Base-by-base conservation (phyloP, 164 flowering plant genomes). In the Dillenia suffruticosa region DNA sequence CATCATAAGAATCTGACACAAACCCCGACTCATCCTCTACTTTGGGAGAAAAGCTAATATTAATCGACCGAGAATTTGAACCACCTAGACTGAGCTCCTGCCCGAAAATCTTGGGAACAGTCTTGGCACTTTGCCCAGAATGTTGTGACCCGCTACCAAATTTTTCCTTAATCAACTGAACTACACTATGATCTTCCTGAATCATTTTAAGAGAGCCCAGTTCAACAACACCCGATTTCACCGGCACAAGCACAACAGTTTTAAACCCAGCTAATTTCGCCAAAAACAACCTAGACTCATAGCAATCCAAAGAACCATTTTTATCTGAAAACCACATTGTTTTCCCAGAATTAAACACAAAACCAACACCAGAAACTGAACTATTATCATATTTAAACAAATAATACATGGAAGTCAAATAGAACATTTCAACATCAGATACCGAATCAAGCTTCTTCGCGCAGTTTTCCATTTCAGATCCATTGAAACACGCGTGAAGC, bases 191-290 rank as follows among this genome's bases (percentile, higher is more conserved):
- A 24, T 88, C 87, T 74, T 92, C 96, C 0, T 81, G 73, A 15
- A 83, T 63, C 8, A 66, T 59, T 46, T 59, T 77, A 9, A 76
- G 57, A 0, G 96, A 84, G 54, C 91, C 96, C 53, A 92, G 72
- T 73, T 92, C 98, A 44, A 92, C 68, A 45, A 92, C 91, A 32
- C 98, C 98, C 11, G 77, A 63, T 54, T 85, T 86, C 24, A 82
- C 60, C 3, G 98, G 96, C 16, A 92, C 82, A 73, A 80, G 82
- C 22, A 79, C 85, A 14, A 83, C 64, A 0, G 98, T 88, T 58
- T 72, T 72, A 22, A 89, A 61, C 8, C 84, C 79, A 46, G 86
- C 95, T 9, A 63, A 70, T 52, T 66, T 76, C 0, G 92, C 92
- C 46, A 92, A 63, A 68, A 65, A 66, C 2, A 80, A 72, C 46